phyloP scores from a whole-genome alignment of 192 early-diverging fungal genomes.

The Haplosporangium gracile region DNA sequence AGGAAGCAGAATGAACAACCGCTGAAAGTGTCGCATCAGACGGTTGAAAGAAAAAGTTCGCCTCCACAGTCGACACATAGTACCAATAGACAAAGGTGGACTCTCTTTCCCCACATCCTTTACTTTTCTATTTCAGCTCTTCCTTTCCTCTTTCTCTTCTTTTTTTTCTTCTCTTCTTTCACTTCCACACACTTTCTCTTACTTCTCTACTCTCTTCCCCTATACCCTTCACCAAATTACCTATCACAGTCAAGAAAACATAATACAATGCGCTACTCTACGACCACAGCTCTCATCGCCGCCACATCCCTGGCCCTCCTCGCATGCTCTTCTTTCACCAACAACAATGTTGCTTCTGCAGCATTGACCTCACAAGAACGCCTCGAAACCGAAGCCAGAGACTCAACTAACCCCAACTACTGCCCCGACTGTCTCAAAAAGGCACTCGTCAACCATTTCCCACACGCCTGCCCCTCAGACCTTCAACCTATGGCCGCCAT shows the following conservation, averaged over 20 bases:
- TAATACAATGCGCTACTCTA: slow-evolving; percentile 18
- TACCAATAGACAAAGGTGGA: not conserved
- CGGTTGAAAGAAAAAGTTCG: slow-evolving; percentile 8
- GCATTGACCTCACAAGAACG: slow-evolving; percentile 34
- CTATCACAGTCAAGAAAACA: not conserved
- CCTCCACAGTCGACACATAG: not conserved
- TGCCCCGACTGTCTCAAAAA: slow-evolving; percentile 43
- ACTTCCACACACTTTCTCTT: not conserved
- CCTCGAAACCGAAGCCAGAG: slow-evolving; percentile 20
- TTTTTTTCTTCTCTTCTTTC: not conserved
- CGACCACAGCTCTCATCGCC: slow-evolving; percentile 14
- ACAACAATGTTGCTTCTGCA: slow-evolving; percentile 5
- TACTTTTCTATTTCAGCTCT: slow-evolving; percentile 9
- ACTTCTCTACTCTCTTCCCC: too few relatives aligned
- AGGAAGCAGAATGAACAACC: not conserved
- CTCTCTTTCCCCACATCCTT: not conserved
- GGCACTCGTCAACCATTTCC: slow-evolving; percentile 46
- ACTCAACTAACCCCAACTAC: slow-evolving; percentile 46
- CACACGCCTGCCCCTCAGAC: slow-evolving; percentile 35
- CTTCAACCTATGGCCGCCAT: slow-evolving; percentile 19
- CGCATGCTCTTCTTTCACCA: not conserved
- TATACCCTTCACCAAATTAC: not conserved
- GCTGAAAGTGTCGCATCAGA: not conserved
- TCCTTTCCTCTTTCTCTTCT: not conserved
- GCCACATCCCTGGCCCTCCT: slow-evolving; percentile 31